Base-by-base conservation (phyloP, 148 eudicot species). In the Camellia lanceoleosa region DNA sequence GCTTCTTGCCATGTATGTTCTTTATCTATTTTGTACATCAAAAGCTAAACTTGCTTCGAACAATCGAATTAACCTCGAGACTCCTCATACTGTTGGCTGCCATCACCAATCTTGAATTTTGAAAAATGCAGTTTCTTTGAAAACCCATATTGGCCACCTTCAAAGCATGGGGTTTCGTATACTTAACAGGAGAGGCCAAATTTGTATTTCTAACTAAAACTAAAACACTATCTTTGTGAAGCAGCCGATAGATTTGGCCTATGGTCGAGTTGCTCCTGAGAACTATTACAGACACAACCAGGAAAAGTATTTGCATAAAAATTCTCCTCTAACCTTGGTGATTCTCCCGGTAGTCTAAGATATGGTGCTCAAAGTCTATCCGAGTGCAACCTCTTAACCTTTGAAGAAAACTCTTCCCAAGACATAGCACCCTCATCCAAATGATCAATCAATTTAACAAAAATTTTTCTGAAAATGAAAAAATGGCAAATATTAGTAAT, bases 301-400 rank as follows among this genome's bases (percentile, higher is more conserved):
- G n/a, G n/a, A n/a, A n/a, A n/a, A n/a, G n/a, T n/a, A 80, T 93
- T 93, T 49, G 95, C 91, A 43, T 91, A 90, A 44, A 90, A 91
- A 52, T 80, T 86, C 84, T 93, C 97, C 69, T 93, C 93, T 0
- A 83, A 51, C 59, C 85, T 76, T 1, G 93, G 93, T 6, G 82
- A 47, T 2, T 80, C 80, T 7, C 91, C 90, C 0, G 81, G 85
- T 74, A 67, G 18, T 73, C 97, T 84, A n/a, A 23, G 79, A 10
- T 80, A 81, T 0, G 95, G 97, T 20, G 82, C 89, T 38, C 93
- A 92, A 14, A 66, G 70, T 44, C 93, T 80, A 46, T 86, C 73
- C 3, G 51, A 43, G 46, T 93, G 97, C 65, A 89, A 64, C 3
- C 42, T 83, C 80, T 85, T 90, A 5, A 93, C 92, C 80, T 85